A percentile compares a stretch with the other conserved stretches of the same genome.
Evolutionary conservation across 192 early-diverging fungal genomes (phyloP).

Genomic region (Borealophlyctis nickersoniae): DNA sequence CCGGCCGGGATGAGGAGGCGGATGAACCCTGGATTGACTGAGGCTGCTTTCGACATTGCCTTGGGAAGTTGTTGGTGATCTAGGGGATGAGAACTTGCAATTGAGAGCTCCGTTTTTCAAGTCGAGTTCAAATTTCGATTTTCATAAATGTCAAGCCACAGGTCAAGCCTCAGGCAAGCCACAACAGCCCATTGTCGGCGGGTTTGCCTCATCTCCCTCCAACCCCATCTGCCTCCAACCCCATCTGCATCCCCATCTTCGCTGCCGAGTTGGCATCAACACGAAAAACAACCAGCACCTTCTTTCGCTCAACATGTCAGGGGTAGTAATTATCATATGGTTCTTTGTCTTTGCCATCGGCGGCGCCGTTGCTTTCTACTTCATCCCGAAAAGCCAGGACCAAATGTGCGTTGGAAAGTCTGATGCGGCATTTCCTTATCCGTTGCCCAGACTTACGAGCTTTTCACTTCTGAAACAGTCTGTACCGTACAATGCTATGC

Average conservation of each 20-base stretch:
- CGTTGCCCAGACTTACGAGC: constrained; percentile 2
- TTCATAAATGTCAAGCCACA: too few relatives aligned
- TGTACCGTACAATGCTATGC: constrained; percentile 53
- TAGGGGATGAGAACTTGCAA: too few relatives aligned
- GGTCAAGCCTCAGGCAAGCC: too few relatives aligned
- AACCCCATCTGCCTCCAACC: too few relatives aligned
- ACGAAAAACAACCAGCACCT: too few relatives aligned
- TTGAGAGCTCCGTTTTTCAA: too few relatives aligned
- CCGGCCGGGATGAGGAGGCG: constrained; percentile 78
- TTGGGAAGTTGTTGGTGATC: neutral
- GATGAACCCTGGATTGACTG: constrained; percentile 18
- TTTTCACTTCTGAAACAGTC: constrained; percentile 42
- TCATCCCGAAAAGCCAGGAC: constrained; percentile 55
- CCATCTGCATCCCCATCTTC: too few relatives aligned
- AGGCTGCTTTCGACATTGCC: constrained; percentile 32
- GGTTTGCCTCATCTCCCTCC: too few relatives aligned
- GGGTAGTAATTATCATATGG: constrained; percentile 45
- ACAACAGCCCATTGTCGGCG: too few relatives aligned
- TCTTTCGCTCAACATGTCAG: constrained; percentile 25
- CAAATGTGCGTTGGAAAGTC: constrained; percentile 49
- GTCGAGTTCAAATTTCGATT: too few relatives aligned
- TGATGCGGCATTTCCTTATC: neutral
- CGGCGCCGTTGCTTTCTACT: constrained; percentile 46
- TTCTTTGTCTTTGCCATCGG: constrained; percentile 46
- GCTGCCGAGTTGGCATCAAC: too few relatives aligned